phyloP scores from a whole-genome alignment of 2,329 filamentous ascomycete genomes.

The Alternaria rosae region DNA sequence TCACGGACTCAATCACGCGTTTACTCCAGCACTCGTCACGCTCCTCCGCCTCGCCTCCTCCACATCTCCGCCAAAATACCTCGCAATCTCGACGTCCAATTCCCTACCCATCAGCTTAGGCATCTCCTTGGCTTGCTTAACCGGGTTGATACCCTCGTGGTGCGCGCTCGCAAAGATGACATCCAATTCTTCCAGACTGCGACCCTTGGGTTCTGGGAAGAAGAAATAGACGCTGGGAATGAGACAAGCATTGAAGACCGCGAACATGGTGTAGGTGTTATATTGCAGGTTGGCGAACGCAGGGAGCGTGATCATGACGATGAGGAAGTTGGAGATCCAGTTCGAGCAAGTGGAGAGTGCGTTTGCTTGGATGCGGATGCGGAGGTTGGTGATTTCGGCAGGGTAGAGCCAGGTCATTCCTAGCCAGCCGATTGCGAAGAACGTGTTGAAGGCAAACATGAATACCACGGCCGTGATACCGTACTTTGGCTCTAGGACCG shows the following conservation, averaged over 20 bases:
- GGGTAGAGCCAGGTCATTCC: slow-evolving; percentile 66
- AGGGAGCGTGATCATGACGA: slow-evolving; percentile 70
- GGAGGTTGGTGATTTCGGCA: slow-evolving; percentile 75
- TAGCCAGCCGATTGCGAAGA: slow-evolving; percentile 70
- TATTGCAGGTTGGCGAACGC: slow-evolving; percentile 61
- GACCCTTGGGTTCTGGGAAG: slow-evolving; percentile 60
- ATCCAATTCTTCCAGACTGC: slow-evolving; percentile 58
- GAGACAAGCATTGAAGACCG: slow-evolving; percentile 60
- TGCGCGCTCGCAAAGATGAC: slow-evolving; percentile 49
- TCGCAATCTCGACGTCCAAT: slow-evolving; percentile 14
- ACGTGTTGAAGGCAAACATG: slow-evolving; percentile 71
- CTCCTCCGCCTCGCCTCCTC: slow-evolving; percentile 18
- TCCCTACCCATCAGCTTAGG: slow-evolving; percentile 10
- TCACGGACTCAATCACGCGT: background rate
- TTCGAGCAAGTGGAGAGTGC: slow-evolving; percentile 48
- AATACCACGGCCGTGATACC: slow-evolving; percentile 66
- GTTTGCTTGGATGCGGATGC: slow-evolving; percentile 75
- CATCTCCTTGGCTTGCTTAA: slow-evolving; percentile 13
- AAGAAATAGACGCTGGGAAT: slow-evolving; percentile 63
- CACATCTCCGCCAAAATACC: slow-evolving; percentile 15
- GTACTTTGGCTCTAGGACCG: slow-evolving; percentile 53
- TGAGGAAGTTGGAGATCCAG: slow-evolving; percentile 60
- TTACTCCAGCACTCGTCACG: background rate
- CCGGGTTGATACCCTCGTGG: slow-evolving; percentile 4
- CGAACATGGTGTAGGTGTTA: slow-evolving; percentile 61